Base-by-base conservation (phyloP, 1,284 basidiomycete species). In the Sparassis latifolia region DNA sequence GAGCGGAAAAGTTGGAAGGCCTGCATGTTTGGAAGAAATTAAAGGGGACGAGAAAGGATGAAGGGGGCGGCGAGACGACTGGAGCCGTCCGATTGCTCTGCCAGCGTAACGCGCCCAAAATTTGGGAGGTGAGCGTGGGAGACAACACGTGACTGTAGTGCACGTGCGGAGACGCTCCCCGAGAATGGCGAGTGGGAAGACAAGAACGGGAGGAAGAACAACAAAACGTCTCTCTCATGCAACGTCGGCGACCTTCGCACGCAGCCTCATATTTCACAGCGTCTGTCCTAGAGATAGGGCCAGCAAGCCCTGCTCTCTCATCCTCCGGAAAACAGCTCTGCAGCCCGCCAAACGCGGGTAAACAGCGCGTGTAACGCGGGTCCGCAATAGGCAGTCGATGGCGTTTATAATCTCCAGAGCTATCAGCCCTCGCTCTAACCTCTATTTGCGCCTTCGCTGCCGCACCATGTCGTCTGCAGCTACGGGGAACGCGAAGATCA, bases 1-100 rank as follows among this genome's bases (percentile, higher is more conserved):
- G 79, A 71, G 58, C 79, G 78, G 65, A 87, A 69, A 49, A 76
- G 54, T 50, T 74, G 73, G 63, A 78, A 69, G 55, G 77, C 73
- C 53, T 72, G 69, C 51, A 70, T 61, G 58, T 75, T 67, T 12
- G 12, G 35, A 37, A 37, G 35, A 37, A 12, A 37, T 37, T 37
- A 12, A 12, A 37, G 35, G 35, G 20, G 20, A 20, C 20, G 51
- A 49, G 58, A 53, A 53, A 55, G 50, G 59, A 56, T 52, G 55
- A n/a, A 42, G 28, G 42, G 12, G 48, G 10, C 33, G 55, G 55
- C 57, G 56, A 56, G 56, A 57, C 60, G 58, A 56, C 59, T 52
- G 44, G 48, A 39, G 53, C 53, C 51, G 50, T 49, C 50, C 49
- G 38, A 53, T 33, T 32, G 44, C 10, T 45, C 42, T 49, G 10